Conservation (phyloP, 2,329 filamentous ascomycete species). For the Chaetomiaceae sp. region DNA sequence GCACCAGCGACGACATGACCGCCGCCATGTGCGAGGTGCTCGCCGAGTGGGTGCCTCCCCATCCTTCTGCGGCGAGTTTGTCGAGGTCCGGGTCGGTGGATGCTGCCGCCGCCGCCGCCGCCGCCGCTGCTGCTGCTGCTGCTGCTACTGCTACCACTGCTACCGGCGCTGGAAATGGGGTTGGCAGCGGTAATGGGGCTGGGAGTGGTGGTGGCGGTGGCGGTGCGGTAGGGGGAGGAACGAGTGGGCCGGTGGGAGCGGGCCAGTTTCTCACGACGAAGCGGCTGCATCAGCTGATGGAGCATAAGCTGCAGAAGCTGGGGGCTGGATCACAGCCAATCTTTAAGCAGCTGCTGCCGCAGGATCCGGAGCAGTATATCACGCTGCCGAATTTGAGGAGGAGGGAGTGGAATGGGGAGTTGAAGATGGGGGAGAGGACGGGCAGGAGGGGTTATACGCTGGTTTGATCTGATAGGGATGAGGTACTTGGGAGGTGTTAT, state of each 20-base stretch:
- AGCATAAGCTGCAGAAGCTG: conserved; percentile 25
- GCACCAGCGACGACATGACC: conserved; percentile 28
- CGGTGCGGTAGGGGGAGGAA: background rate
- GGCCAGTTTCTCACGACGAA: conserved; percentile 24
- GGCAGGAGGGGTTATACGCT: conserved; percentile 12
- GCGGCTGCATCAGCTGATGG: conserved; percentile 28
- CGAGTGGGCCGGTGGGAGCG: background rate
- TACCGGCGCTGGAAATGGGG: no score
- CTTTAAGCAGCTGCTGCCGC: conserved; percentile 29
- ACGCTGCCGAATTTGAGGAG: conserved; percentile 25
- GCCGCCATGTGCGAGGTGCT: conserved; percentile 27
- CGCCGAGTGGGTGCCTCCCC: conserved; percentile 14
- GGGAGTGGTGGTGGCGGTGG: background rate
- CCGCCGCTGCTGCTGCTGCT: no score
- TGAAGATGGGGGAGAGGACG: background rate
- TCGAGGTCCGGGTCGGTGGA: background rate
- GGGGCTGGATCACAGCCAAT: conserved; percentile 27
- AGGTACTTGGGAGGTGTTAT: background rate
- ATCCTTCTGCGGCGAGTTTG: background rate
- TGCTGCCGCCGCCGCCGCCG: background rate
- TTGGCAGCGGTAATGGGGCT: no score
- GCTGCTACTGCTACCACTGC: no score
- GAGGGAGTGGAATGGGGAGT: background rate
- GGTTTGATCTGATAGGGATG: background rate
- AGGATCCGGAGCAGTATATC: conserved; percentile 28